These are phyloP conservation scores for Eucalyptus erythrocorys DNA, from an alignment of 345 rosid species.

Conservation along the genomic window DNA sequence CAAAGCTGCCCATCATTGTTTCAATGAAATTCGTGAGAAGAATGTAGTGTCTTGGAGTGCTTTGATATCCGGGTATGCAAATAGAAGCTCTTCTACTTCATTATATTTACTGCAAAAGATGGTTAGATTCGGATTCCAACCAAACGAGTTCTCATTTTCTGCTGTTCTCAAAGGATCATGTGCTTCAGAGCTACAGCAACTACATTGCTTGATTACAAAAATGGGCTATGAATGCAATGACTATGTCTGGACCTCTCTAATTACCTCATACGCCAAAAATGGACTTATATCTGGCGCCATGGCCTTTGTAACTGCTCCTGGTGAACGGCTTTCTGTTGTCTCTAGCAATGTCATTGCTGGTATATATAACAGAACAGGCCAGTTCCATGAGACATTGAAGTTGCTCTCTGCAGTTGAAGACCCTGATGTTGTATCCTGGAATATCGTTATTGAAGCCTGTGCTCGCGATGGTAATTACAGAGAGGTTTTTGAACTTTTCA, in stretches of 20 bases:
- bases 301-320: constrained; percentile 25
- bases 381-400: constrained; percentile 40
- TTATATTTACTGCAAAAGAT: constrained; percentile 36
- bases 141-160: constrained; percentile 72
- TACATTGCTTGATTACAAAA: constrained; percentile 55
- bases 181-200: constrained; percentile 30
- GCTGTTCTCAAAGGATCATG: constrained; percentile 33
- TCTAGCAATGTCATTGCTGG: constrained; percentile 54
- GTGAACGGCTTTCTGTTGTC: constrained; percentile 14
- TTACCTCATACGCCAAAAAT: constrained; percentile 52
- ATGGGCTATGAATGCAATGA: constrained; percentile 52
- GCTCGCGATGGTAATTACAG: constrained; percentile 35
- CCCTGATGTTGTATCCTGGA: constrained; percentile 78
- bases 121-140: constrained; percentile 43
- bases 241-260: constrained; percentile 62
- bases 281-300: constrained; percentile 46
- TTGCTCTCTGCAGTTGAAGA: constrained; percentile 61
- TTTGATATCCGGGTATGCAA: constrained; percentile 56
- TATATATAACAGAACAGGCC: constrained; percentile 52
- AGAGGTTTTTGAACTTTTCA: constrained; percentile 58
- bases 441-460: constrained; percentile 66
- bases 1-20: constrained; percentile 45
- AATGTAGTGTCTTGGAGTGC: constrained; percentile 80
- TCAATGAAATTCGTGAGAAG: constrained; percentile 38
- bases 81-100: constrained; percentile 14